Percentiles rank a stretch among this genome's conserved stretches.
Evolutionary conservation across 345 rosid species (phyloP).

Genomic region (Citrus maxima): DNA sequence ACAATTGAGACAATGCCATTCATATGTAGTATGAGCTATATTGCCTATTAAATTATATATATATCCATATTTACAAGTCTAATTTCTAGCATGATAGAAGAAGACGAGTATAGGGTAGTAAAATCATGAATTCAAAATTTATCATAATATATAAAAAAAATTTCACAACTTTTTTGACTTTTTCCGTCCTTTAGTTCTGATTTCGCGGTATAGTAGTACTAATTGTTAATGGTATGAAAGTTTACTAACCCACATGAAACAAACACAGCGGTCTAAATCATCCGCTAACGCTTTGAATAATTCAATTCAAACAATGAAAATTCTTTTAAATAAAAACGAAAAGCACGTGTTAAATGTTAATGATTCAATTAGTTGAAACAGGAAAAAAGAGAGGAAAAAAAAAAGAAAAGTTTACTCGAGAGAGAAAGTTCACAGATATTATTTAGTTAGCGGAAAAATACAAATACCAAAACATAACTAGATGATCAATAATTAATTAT

Average conservation of each 20-base stretch:
- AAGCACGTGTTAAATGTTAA: neutral
- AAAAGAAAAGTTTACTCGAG: too few species aligned
- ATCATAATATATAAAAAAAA: too few species aligned
- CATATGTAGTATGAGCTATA: too few species aligned
- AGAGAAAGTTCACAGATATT: neutral
- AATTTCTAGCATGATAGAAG: too few species aligned
- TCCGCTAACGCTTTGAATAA: neutral
- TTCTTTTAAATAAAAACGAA: neutral
- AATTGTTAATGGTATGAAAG: neutral
- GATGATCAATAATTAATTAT: constrained; percentile 6
- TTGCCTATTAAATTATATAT: too few species aligned
- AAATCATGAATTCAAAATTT: too few species aligned
- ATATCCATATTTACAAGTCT: too few species aligned
- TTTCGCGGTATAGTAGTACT: neutral
- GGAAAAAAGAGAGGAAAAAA: too few species aligned
- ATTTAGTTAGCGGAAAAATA: neutral
- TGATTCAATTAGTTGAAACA: neutral
- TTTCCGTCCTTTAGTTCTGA: neutral
- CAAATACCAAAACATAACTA: neutral
- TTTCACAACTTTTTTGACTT: neutral
- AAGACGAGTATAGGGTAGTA: too few species aligned
- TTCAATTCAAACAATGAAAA: neutral
- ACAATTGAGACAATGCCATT: too few species aligned
- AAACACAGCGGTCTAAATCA: neutral
- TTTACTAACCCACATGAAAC: neutral